Conservation (phyloP, 2,329 filamentous ascomycete species). For the Trichoderma asperellum region DNA sequence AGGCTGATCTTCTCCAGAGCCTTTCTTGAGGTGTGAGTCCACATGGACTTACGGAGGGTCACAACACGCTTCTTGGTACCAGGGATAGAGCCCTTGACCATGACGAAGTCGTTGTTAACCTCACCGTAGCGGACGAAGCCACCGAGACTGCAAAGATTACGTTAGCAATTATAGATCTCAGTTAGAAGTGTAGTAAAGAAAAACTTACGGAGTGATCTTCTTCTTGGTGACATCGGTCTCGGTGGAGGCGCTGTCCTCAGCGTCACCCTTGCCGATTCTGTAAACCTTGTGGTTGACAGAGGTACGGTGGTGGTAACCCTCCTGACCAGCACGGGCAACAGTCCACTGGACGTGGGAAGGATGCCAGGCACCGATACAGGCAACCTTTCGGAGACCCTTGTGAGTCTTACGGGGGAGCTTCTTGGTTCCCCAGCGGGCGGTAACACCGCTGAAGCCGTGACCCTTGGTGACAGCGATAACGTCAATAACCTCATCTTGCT, state of each 20-base stretch:
- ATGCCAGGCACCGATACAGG: conserved; percentile 99
- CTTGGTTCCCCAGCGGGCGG: conserved; percentile 98
- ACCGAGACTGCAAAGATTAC: conserved; percentile 70
- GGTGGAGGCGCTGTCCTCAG: conserved; percentile 91
- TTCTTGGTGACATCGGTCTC: conserved; percentile 98
- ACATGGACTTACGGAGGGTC: conserved; percentile 99
- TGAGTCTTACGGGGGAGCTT: conserved; percentile 99
- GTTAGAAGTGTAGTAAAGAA: no score
- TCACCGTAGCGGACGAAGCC: conserved; percentile 99
- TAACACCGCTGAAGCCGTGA: conserved; percentile 98
- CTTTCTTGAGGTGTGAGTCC: conserved; percentile 91
- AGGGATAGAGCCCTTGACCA: conserved; percentile 96
- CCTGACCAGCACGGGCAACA: conserved; percentile 99
- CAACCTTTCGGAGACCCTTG: conserved; percentile 99
- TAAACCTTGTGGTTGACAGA: conserved; percentile 99
- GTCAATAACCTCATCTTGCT: conserved; percentile 99
- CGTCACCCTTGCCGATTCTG: conserved; percentile 91
- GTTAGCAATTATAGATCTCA: conserved; percentile 40
- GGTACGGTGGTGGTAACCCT: conserved; percentile 99
- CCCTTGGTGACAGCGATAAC: conserved; percentile 99
- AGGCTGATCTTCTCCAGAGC: conserved; percentile 99
- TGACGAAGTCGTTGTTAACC: conserved; percentile 98
- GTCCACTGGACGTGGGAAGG: conserved; percentile 99
- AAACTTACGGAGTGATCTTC: conserved; percentile 96
- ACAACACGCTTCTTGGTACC: conserved; percentile 99